Conservation (phyloP, 1,284 basidiomycete species). For the Bjerkandera adusta region DNA sequence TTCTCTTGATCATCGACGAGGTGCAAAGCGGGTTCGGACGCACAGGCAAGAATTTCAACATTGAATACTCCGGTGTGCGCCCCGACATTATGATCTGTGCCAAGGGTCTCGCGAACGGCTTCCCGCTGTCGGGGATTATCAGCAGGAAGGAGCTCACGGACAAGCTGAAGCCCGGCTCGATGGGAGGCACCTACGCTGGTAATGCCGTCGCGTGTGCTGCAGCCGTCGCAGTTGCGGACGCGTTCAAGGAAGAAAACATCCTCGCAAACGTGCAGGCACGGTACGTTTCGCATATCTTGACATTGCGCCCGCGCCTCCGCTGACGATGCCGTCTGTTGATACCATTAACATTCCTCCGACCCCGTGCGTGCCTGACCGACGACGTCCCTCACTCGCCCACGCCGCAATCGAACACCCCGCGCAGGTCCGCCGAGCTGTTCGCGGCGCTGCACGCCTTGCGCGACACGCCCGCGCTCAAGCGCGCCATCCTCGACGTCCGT, state of each 20-base stretch:
- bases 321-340: no score
- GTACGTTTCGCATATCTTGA: slow-evolving; percentile 33
- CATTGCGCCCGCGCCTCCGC: neutral
- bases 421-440: slow-evolving; percentile 74
- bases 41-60: slow-evolving; percentile 84
- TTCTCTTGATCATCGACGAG: slow-evolving; percentile 83
- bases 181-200: slow-evolving; percentile 91
- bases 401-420: neutral
- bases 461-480: slow-evolving; percentile 46
- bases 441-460: slow-evolving; percentile 54
- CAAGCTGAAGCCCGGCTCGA: slow-evolving; percentile 74
- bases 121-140: slow-evolving; percentile 88
- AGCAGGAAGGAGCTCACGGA: slow-evolving; percentile 83
- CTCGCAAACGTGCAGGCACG: slow-evolving; percentile 77
- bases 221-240: slow-evolving; percentile 78
- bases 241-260: slow-evolving; percentile 75
- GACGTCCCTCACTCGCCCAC: neutral
- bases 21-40: slow-evolving; percentile 91
- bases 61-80: slow-evolving; percentile 76
- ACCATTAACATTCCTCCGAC: neutral
- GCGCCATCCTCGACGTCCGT: slow-evolving; percentile 73
- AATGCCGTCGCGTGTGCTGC: slow-evolving; percentile 91
- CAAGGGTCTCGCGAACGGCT: slow-evolving; percentile 94
- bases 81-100: slow-evolving; percentile 91
- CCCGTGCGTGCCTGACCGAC: neutral